These are phyloP conservation scores for Trametes pubescens DNA, from an alignment of 1,284 basidiomycete genomes.

Conservation along the genomic window DNA sequence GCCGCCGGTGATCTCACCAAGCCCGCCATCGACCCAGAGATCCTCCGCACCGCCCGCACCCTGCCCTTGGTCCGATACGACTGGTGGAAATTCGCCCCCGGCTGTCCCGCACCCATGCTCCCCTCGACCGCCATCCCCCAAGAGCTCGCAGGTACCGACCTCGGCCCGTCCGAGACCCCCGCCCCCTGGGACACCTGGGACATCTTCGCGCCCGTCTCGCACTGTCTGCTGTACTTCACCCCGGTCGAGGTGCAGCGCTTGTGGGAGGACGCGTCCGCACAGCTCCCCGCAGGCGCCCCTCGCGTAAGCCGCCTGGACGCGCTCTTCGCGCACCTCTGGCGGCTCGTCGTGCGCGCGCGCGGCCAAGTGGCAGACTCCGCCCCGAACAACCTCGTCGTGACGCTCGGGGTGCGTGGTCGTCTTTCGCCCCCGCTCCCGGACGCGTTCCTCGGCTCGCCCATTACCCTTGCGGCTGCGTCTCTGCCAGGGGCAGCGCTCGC, in stretches of 20 bases:
- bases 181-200: slow-evolving; percentile 48
- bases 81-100: slow-evolving; percentile 45
- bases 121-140: slow-evolving; percentile 27
- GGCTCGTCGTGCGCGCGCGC: slow-evolving; percentile 47
- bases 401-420: slow-evolving; percentile 47
- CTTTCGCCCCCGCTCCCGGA: slow-evolving; percentile 36
- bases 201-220: slow-evolving; percentile 39
- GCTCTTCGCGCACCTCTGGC: slow-evolving; percentile 53
- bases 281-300: slow-evolving; percentile 17
- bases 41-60: slow-evolving; percentile 38
- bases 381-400: slow-evolving; percentile 41
- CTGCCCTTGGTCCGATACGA: slow-evolving; percentile 50
- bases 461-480: slow-evolving; percentile 40
- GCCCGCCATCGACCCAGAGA: slow-evolving; percentile 35
- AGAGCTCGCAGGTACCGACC: slow-evolving; percentile 29
- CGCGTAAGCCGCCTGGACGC: slow-evolving; percentile 51
- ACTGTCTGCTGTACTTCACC: slow-evolving; percentile 48
- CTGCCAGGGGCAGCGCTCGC: slow-evolving; percentile 24
- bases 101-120: slow-evolving; percentile 36
- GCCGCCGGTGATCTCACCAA: slow-evolving; percentile 46
- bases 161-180: slow-evolving; percentile 39
- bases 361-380: slow-evolving; percentile 32
- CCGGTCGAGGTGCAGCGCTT: slow-evolving; percentile 46
- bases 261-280: slow-evolving; percentile 37
- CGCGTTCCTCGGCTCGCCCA: slow-evolving; percentile 50